Conservation (phyloP, 495 filamentous ascomycete genomes). For the Oleoguttula mirabilis region DNA sequence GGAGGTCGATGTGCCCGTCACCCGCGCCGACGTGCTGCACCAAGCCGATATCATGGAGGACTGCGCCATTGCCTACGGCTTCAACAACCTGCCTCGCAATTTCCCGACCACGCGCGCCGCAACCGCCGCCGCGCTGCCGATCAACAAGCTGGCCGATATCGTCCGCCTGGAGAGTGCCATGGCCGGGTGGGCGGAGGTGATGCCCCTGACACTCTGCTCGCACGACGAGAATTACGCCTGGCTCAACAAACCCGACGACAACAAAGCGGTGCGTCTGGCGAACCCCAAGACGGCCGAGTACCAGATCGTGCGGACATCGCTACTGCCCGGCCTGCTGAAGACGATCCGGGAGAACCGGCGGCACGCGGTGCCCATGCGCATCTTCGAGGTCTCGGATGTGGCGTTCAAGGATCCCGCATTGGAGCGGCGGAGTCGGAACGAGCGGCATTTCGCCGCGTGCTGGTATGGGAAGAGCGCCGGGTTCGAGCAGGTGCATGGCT, state of each 20-base stretch:
- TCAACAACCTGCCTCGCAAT: constrained; percentile 78
- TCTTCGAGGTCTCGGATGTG: constrained; percentile 77
- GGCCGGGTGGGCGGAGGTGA: constrained; percentile 91
- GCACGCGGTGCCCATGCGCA: constrained; percentile 76
- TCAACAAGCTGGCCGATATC: constrained; percentile 93
- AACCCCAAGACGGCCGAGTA: constrained; percentile 97
- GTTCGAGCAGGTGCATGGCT: constrained; percentile 91
- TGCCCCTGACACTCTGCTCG: constrained; percentile 93
- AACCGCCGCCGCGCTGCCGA: constrained; percentile 70
- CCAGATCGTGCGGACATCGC: constrained; percentile 83
- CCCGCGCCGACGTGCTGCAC: constrained; percentile 86
- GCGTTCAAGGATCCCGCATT: constrained; percentile 66
- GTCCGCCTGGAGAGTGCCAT: constrained; percentile 81
- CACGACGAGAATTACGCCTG: constrained; percentile 97
- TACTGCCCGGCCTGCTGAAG: constrained; percentile 87
- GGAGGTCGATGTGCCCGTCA: constrained; percentile 71
- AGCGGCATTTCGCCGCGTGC: constrained; percentile 88
- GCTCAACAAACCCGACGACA: constrained; percentile 83
- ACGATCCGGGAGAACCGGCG: constrained; percentile 91
- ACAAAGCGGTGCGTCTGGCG: constrained; percentile 71
- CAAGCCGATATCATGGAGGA: constrained; percentile 99
- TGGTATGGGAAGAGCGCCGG: constrained; percentile 91
- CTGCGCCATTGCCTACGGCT: constrained; percentile 87
- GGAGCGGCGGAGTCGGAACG: constrained; percentile 81
- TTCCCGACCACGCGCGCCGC: constrained; percentile 62